Evolutionary conservation across 352 stramenopile genomes (phyloP), one percentile per base, ranked within the genome.

Genomic region (Phytophthora aleatoria): DNA sequence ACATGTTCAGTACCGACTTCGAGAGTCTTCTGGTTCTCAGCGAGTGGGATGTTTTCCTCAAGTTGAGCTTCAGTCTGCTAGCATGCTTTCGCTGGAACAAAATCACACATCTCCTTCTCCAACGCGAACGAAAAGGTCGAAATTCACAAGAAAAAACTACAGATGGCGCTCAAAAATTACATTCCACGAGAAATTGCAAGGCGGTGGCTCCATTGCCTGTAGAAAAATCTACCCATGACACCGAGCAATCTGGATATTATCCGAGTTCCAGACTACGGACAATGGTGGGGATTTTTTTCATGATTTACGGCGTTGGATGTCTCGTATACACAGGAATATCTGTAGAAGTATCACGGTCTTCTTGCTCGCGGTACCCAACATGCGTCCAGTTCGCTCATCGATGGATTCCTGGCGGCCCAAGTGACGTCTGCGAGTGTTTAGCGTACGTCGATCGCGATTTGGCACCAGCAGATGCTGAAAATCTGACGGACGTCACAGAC

Each of bases 1-100:
- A 73, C 47, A 69, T 54, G n/a, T 85, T 85, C 51, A 73, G 49
- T 28, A 70, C 60, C 0, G 62, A 70, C 1, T 76, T 78, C n/a
- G 64, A 71, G 15, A 73, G 57, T 24, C 47, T 80, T 1, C 56
- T 71, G 44, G 66, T 78, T 11, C 48, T 48, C 2, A 64, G 33
- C 4, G 10, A 0, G 1, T 44, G 45, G 26, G 57, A 75, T 27
- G 28, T 80, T 4, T 36, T 76, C n/a, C 55, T 83, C 2, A 63
- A 64, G 13, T 42, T 80, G 1, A 63, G 52, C 3, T 80, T 38
- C 9, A 38, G 33, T 12, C 9, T 38, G 33, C 33, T 38, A 5
- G 56, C 71, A 3, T 83, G 74, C 42, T 13, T 73, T 0, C 64
- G 67, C 16, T 67, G 57, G 67, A 61, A 41, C 41, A 69, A 44